Evolutionary conservation across 495 filamentous ascomycete species (phyloP), one percentile per base, ranked within the genome.

Genomic region (Pseudevernia furfuracea): DNA sequence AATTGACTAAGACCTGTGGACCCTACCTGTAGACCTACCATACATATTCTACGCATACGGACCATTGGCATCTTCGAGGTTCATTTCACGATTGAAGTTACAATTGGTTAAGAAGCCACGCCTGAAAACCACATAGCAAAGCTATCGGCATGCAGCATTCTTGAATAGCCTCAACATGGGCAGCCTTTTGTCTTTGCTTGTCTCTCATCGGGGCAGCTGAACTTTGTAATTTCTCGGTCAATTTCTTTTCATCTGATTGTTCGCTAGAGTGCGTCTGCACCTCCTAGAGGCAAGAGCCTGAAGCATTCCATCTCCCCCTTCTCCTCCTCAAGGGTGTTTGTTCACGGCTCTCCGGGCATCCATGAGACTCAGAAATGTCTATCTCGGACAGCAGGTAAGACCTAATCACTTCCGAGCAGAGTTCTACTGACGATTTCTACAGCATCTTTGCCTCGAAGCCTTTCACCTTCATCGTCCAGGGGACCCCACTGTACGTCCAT

Each of bases 391-490:
- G 62, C 62, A 48, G 55, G 62, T 64, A 48, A 36, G 28, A 25
- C 21, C 14, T 36, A 8, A 21, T 19, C 14, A 21, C 3, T 36
- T 25, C 19, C 23, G 38, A 12, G 23, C 12, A 32, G 11, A 21
- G 12, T 15, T 37, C 34, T 30, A 23, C 53, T 66, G 32, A 66
- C 21, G 28, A 48, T 25, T 0, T n/a, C 32, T 39, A 17, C 19
- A 64, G 46, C 25, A 59, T 67, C 10, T 64, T 62, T 38, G 30
- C 60, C 43, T 67, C 56, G 34, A 58, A 58, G 14, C 53, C 61
- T 7, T 64, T 60, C 61, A 63, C 44, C 44, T 63, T 67, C 37
- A 64, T 67, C 28, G 55, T 64, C 17, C 46, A 60, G 34, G 60
- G 65, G 17, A 60, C 38, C 28, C 44, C 61, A 14, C 43, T 67